Percentiles rank a stretch among this genome's conserved stretches.
These are phyloP conservation scores for Globisporangium megalacanthum DNA, from an alignment of 352 stramenopile genomes.

Conservation along the genomic window DNA sequence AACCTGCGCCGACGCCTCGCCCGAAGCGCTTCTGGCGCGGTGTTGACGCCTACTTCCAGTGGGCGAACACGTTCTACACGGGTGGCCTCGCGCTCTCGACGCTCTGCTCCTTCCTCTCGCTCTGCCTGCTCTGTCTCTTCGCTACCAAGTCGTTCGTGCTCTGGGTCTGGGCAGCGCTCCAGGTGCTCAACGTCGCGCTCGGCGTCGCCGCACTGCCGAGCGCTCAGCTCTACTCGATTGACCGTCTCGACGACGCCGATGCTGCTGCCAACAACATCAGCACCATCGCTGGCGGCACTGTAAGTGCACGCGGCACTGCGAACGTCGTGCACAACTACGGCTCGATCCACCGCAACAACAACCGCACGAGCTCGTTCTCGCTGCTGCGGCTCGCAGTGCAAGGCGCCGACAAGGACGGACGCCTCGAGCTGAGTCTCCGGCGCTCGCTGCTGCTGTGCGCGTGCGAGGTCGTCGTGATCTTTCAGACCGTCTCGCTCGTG, in stretches of 20 bases:
- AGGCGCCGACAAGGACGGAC: slow-evolving; percentile 22
- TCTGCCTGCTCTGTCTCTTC: slow-evolving; percentile 35
- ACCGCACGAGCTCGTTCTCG: slow-evolving; percentile 38
- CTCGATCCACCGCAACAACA: slow-evolving; percentile 17
- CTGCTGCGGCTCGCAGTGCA: slow-evolving; percentile 46
- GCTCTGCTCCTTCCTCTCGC: slow-evolving; percentile 33
- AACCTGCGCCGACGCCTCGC: neutral
- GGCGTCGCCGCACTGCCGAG: slow-evolving; percentile 44
- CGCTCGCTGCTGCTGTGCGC: slow-evolving; percentile 43
- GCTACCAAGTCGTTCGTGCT: slow-evolving; percentile 26
- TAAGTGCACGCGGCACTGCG: slow-evolving; percentile 6
- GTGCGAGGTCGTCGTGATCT: slow-evolving; percentile 63
- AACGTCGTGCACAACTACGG: slow-evolving; percentile 16
- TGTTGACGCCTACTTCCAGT: slow-evolving; percentile 43
- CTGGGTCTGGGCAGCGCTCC: slow-evolving; percentile 42
- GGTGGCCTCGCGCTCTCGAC: slow-evolving; percentile 46
- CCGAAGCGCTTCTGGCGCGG: slow-evolving; percentile 19
- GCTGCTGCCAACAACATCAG: neutral
- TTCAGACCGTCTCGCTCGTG: slow-evolving; percentile 45
- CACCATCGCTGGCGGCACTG: neutral
- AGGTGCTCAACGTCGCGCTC: slow-evolving; percentile 52
- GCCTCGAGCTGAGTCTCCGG: slow-evolving; percentile 36
- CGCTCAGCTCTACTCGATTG: slow-evolving; percentile 32
- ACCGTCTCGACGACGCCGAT: slow-evolving; percentile 3
- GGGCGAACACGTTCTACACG: slow-evolving; percentile 70